Conservation (phyloP, 2,329 filamentous ascomycete genomes). For the Diaporthe helianthi region DNA sequence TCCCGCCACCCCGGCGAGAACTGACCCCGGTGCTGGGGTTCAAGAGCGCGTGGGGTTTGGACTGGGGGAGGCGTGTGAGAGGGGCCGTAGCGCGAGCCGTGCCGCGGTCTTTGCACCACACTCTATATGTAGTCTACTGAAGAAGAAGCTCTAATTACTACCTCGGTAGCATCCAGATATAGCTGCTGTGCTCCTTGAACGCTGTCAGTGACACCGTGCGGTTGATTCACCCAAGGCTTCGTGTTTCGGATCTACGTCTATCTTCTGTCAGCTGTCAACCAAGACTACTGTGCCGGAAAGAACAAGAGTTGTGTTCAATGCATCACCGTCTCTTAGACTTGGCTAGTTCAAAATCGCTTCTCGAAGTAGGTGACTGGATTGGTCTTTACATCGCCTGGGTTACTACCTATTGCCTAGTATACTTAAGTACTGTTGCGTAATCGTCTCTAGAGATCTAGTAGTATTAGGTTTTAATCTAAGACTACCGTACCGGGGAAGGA, state of each 20-base stretch:
- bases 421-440: too few species aligned
- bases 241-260: neutral
- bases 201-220: neutral
- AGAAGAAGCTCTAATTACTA: neutral
- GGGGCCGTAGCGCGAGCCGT: neutral
- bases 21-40: neutral
- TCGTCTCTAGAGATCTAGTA: too few species aligned
- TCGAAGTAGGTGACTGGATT: too few species aligned
- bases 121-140: neutral
- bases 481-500: too few species aligned
- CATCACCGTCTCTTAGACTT: too few species aligned
- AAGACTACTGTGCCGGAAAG: neutral
- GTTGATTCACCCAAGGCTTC: neutral
- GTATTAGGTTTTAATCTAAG: too few species aligned
- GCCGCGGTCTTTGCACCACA: neutral
- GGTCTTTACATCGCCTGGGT: too few species aligned
- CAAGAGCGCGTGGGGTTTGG: neutral
- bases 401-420: too few species aligned
- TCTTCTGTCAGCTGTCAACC: neutral
- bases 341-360: too few species aligned
- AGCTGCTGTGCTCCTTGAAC: neutral
- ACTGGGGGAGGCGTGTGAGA: neutral
- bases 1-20: neutral
- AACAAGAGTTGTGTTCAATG: too few species aligned
- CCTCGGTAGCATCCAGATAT: neutral